Evolutionary conservation across 2,329 filamentous ascomycete species (phyloP), one percentile per base, ranked within the genome.

Genomic region (Fusarium sp.): DNA sequence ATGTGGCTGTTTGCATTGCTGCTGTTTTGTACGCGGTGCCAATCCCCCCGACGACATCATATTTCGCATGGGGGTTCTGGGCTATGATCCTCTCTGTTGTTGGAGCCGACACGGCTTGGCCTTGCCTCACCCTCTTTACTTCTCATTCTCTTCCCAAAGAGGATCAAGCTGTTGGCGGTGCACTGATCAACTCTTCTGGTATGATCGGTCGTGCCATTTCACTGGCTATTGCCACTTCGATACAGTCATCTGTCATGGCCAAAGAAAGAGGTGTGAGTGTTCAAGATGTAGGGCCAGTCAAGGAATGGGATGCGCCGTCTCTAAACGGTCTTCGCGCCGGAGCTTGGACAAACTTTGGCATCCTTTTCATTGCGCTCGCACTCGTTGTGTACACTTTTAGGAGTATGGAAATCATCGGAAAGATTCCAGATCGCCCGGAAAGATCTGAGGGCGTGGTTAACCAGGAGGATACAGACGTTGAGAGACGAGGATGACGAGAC

Each of bases 91-190:
- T 94, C 7, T 86, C 87, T 12, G 90, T 92, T 14, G 84, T 92
- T 41, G 91, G 92, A 38, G 90, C 90, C 7, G 91, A 94, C 77
- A 91, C 90, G 0, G 85, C 91, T 0, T 93, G 90, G 85, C 91
- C 91, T 0, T 88, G 88, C 9, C 82, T 93, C 24, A 90, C 90
- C 0, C 85, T 94, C 1, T 93, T 92, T 78, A 91, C 89, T 0
- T 91, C 91, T 0, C 89, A 89, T 69, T 85, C 88, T 1, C 84
- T 94, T 2, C 89, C 91, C 0, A 83, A 84, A 2, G 88, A 90
- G 56, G 91, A 94, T 70, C 91, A 93, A 76, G 90, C 90, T 4
- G 80, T 93, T 1, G 91, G 91, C 1, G 92, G 91, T 2, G 92
- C 90, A 0, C 85, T 93, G 14, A 89, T 93, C 78, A 93, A 93